Percentiles rank a stretch among this genome's conserved stretches.
Evolutionary conservation across 768 basidiomycete genomes (phyloP).

Genomic region (Leccinum variicolor): DNA sequence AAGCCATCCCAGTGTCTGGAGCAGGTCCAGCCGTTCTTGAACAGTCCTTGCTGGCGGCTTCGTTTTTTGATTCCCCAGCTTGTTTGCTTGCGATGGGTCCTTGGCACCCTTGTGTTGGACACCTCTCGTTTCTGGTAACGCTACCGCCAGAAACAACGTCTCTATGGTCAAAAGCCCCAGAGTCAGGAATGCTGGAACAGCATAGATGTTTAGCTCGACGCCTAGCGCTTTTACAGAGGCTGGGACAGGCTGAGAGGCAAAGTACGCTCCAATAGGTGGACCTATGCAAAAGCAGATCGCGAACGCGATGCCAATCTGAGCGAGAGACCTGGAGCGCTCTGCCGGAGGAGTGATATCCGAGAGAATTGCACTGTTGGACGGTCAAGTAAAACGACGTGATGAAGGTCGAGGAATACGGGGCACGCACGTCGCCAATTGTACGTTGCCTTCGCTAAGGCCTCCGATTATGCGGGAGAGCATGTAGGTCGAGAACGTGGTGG

Average conservation of each 20-base stretch:
- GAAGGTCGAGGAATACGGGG: neutral
- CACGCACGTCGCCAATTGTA: slow-evolving; percentile 89
- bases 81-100: slow-evolving; percentile 19
- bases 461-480: slow-evolving; percentile 88
- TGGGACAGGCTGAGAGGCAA: slow-evolving; percentile 82
- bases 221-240: slow-evolving; percentile 52
- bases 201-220: slow-evolving; percentile 81
- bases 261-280: slow-evolving; percentile 94
- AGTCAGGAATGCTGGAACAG: slow-evolving; percentile 82
- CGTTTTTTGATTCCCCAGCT: slow-evolving; percentile 9
- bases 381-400: neutral
- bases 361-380: slow-evolving; percentile 71
- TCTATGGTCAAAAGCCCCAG: slow-evolving; percentile 74
- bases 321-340: slow-evolving; percentile 80
- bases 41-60: slow-evolving; percentile 20
- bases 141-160: slow-evolving; percentile 69
- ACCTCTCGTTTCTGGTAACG: slow-evolving; percentile 84
- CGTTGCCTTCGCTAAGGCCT: slow-evolving; percentile 95
- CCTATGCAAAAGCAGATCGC: slow-evolving; percentile 92
- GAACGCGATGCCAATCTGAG: slow-evolving; percentile 94
- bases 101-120: slow-evolving; percentile 25
- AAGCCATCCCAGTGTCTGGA: slow-evolving; percentile 58
- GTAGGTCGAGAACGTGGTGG: slow-evolving; percentile 87
- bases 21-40: slow-evolving; percentile 51
- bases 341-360: slow-evolving; percentile 83